Percentiles rank a stretch among this genome's conserved stretches.
phyloP scores from a whole-genome alignment of 1,284 basidiomycete genomes.

The Hemileia vastatrix region DNA sequence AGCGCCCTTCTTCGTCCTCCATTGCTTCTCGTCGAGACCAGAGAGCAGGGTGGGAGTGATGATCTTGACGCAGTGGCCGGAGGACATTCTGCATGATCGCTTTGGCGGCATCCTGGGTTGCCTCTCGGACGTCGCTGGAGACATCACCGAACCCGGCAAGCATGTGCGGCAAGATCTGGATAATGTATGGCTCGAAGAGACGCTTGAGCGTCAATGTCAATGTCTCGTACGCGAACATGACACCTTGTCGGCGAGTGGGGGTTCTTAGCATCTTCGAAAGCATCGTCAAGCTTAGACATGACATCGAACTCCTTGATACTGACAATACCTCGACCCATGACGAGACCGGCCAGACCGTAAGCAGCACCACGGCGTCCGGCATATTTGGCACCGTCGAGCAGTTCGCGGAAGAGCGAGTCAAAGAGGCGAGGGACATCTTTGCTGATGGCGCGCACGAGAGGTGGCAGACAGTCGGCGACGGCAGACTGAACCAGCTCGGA shows the following conservation, averaged over 20 bases:
- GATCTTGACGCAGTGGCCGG: slow-evolving; percentile 83
- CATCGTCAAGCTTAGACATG: slow-evolving; percentile 62
- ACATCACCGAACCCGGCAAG: slow-evolving; percentile 80
- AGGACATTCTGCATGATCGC: slow-evolving; percentile 90
- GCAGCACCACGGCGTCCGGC: slow-evolving; percentile 85
- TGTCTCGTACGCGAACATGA: slow-evolving; percentile 89
- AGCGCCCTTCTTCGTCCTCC: slow-evolving; percentile 95
- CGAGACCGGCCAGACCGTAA: slow-evolving; percentile 87
- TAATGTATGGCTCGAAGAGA: slow-evolving; percentile 88
- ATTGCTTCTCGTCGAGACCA: slow-evolving; percentile 95
- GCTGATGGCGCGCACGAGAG: slow-evolving; percentile 66
- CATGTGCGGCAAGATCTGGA: slow-evolving; percentile 69
- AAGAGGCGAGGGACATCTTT: slow-evolving; percentile 50
- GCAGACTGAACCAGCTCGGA: slow-evolving; percentile 93
- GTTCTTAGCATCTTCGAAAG: slow-evolving; percentile 78
- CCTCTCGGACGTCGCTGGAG: slow-evolving; percentile 80
- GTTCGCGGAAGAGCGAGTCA: slow-evolving; percentile 60
- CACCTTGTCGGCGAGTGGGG: slow-evolving; percentile 81
- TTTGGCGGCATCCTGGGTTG: slow-evolving; percentile 80
- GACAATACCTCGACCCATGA: slow-evolving; percentile 77
- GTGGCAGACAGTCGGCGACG: slow-evolving; percentile 76
- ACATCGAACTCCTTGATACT: slow-evolving; percentile 75
- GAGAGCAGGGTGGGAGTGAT: slow-evolving; percentile 82
- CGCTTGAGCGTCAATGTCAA: slow-evolving; percentile 73
- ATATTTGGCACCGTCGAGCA: slow-evolving; percentile 73